Base-by-base conservation (phyloP, 805 yeast genomes). In the Teunomyces panamensis region DNA sequence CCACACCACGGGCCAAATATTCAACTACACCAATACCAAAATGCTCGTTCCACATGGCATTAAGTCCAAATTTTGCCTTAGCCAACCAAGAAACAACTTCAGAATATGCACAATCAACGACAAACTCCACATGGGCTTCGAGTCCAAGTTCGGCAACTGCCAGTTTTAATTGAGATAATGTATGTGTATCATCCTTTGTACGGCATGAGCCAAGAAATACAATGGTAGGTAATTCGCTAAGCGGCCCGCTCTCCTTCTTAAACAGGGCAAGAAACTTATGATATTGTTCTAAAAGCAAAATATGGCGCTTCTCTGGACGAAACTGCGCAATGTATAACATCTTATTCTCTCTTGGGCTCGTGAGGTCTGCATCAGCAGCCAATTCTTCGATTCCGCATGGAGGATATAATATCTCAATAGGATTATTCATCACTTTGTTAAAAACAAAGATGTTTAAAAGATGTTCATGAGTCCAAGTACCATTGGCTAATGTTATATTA, bases 11-110 rank as follows among this genome's bases (percentile, higher is more conserved):
- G 1, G 92, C 84, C 69, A 87, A 74, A 62, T 90, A 89, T 65
- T 94, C 99, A 6, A 94, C 99, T 4, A 94, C 92, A 1, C 96
- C 92, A 58, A 94, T 94, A 14, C 99, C 99, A 65, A 94, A 94
- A 70, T 94, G 99, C 71, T 94, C 99, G 67, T 94, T 94, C 99
- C 99, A 94, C 99, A 94, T 94, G 28, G 96, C 90, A 59, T 94
- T 92, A 34, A 94, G 72, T 4, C 99, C 99, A 58, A 81, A 83
- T 24, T 83, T 79, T 2, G 89, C 79, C 10, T 64, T 68, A 9
- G 69, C 57, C 30, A 95, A 71, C 46, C 80, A 75, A 27, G 68
- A 59, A 45, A 80, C 69, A 10, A 95, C 83, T 13, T 73, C 76
- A 1, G 72, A 74, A 69, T 88, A 88, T 8, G 89, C 76, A 26